These are phyloP conservation scores for Gloeophyllum trabeum DNA, from an alignment of 768 basidiomycete genomes.

Conservation along the genomic window DNA sequence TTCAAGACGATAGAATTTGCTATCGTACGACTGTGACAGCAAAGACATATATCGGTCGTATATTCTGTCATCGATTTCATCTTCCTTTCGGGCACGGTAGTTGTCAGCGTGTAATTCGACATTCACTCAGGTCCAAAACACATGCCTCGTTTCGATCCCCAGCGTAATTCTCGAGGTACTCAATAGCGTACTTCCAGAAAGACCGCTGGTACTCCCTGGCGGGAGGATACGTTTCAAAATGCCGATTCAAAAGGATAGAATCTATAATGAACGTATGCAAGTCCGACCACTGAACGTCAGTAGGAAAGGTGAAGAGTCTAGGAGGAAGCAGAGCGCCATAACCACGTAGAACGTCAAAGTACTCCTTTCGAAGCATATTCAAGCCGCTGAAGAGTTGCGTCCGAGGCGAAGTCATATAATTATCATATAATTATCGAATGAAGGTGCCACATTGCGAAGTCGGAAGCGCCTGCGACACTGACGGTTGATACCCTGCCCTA, in stretches of 20 bases:
- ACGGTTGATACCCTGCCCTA: slow-evolving; percentile 7
- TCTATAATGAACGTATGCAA: slow-evolving; percentile 47
- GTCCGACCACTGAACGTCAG: slow-evolving; percentile 19
- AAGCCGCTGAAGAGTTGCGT: not conserved
- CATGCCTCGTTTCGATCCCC: slow-evolving; percentile 1
- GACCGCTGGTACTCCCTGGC: slow-evolving; percentile 46
- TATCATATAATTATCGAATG: too few species aligned
- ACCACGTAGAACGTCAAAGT: slow-evolving; percentile 34
- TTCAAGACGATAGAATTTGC: not conserved
- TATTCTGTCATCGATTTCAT: slow-evolving; percentile 54
- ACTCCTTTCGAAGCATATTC: slow-evolving; percentile 1
- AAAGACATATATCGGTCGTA: slow-evolving; percentile 52
- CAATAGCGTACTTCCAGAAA: slow-evolving; percentile 71
- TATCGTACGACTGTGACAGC: slow-evolving; percentile 23
- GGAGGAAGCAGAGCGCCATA: slow-evolving; percentile 43
- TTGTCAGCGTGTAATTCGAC: slow-evolving; percentile 6
- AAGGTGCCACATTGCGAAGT: not conserved
- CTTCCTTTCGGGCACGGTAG: too few species aligned
- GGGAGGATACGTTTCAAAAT: slow-evolving; percentile 50
- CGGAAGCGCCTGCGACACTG: not conserved
- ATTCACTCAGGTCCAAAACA: not conserved
- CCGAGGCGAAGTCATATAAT: too few species aligned
- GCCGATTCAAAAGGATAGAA: slow-evolving; percentile 36
- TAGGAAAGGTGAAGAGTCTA: slow-evolving; percentile 29
- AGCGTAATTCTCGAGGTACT: slow-evolving; percentile 31